Percentiles rank a stretch among this genome's conserved stretches.
Conservation (phyloP, 2,329 filamentous ascomycete genomes). For the Venturiaceae sp. region DNA sequence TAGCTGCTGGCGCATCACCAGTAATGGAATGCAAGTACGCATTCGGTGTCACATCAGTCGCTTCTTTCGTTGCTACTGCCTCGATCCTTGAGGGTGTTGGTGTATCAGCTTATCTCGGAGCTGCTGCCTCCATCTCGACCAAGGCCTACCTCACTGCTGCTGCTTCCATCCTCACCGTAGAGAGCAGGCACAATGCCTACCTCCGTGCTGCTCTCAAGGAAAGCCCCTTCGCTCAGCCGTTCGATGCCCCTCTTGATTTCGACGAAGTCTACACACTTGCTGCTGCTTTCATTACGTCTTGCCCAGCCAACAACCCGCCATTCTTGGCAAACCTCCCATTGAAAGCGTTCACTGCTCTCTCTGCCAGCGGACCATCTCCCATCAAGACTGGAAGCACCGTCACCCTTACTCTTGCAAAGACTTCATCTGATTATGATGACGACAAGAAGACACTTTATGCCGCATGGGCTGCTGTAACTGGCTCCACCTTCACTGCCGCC, state of each 20-base stretch:
- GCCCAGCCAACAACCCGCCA: conserved; percentile 42
- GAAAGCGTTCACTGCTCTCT: conserved; percentile 47
- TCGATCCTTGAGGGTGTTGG: conserved; percentile 47
- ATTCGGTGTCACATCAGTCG: conserved; percentile 40
- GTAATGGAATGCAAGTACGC: conserved; percentile 46
- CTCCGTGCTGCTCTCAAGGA: conserved; percentile 41
- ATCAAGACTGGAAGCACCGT: conserved; percentile 13
- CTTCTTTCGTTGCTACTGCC: conserved; percentile 42
- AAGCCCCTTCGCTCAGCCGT: conserved; percentile 47
- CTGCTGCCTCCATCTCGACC: conserved; percentile 47
- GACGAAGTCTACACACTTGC: conserved; percentile 57
- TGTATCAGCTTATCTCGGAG: conserved; percentile 52
- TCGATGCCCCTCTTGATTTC: conserved; percentile 49
- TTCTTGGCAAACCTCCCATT: conserved; percentile 39
- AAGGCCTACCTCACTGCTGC: conserved; percentile 51
- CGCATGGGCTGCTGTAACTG: conserved; percentile 29
- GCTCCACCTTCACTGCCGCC: conserved; percentile 21
- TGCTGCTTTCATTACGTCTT: conserved; percentile 49
- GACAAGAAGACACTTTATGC: conserved; percentile 19
- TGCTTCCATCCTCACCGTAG: conserved; percentile 54
- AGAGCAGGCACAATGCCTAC: conserved; percentile 53
- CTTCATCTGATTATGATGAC: conserved; percentile 9
- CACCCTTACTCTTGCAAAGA: conserved; percentile 16
- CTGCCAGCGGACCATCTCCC: conserved; percentile 4
- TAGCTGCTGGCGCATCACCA: conserved; percentile 37